Evolutionary conservation across 768 basidiomycete species (phyloP).

Genomic region (Artomyces pyxidatus): DNA sequence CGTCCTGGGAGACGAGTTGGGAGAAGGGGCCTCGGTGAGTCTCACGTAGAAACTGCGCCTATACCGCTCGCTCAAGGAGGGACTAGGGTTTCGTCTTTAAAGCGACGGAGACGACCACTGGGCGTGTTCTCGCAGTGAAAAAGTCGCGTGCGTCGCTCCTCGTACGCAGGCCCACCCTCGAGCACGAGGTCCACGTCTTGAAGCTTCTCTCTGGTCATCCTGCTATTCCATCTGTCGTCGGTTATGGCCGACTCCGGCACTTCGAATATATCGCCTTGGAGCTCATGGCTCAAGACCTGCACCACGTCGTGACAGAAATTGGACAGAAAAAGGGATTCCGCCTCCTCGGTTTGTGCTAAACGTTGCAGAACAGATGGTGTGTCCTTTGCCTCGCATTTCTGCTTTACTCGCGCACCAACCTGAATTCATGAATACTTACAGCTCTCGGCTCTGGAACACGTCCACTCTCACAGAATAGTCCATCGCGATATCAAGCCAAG

Average conservation of each 20-base stretch:
- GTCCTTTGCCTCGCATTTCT: background rate
- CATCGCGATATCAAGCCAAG: background rate
- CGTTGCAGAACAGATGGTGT: background rate
- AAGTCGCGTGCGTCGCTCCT: background rate
- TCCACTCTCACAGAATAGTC: background rate
- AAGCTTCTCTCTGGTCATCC: background rate
- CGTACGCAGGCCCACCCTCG: background rate
- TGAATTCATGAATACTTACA: background rate
- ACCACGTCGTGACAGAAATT: background rate
- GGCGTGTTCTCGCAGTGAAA: background rate
- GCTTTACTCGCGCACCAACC: background rate
- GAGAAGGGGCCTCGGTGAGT: too few relatives aligned
- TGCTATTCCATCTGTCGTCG: background rate
- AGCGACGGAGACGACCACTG: background rate
- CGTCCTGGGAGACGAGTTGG: too few relatives aligned
- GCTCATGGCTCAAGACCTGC: background rate
- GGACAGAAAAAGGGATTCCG: background rate
- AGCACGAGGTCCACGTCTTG: background rate
- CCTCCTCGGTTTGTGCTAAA: background rate
- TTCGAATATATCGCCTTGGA: background rate
- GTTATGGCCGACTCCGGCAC: background rate
- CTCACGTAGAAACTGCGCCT: too few relatives aligned
- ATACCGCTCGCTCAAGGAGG: too few relatives aligned
- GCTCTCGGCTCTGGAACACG: background rate
- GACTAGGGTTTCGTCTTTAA: too few relatives aligned